phyloP scores from a whole-genome alignment of 2,329 filamentous ascomycete species.

The Fusarium goolgardi region DNA sequence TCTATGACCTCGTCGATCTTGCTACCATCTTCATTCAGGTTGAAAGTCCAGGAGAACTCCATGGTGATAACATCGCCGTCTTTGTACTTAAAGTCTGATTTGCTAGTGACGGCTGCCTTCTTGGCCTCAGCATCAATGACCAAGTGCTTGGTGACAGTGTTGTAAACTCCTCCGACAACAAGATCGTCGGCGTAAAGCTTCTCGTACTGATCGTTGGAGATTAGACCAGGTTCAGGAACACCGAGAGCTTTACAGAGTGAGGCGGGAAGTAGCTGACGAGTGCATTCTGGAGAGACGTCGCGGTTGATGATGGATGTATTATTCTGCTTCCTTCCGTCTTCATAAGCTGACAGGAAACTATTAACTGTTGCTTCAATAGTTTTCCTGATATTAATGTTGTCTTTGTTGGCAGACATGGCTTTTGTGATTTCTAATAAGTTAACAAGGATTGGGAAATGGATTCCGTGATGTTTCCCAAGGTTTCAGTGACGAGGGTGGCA shows the following conservation, averaged over 20 bases:
- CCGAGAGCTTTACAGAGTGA: slow-evolving; percentile 20
- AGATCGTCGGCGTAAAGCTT: slow-evolving; percentile 19
- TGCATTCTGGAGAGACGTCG: slow-evolving; percentile 22
- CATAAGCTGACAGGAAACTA: slow-evolving; percentile 23
- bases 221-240: slow-evolving; percentile 5
- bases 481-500: background rate
- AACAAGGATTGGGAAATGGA: accelerated
- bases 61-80: slow-evolving; percentile 9
- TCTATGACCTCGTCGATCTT: slow-evolving; percentile 32
- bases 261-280: slow-evolving; percentile 23
- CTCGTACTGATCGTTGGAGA: slow-evolving; percentile 25
- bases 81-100: slow-evolving; percentile 21
- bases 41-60: slow-evolving; percentile 22
- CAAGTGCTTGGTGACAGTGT: slow-evolving; percentile 9
- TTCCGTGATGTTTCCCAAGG: background rate
- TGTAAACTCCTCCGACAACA: slow-evolving; percentile 13
- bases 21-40: slow-evolving; percentile 21
- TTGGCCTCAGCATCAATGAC: slow-evolving; percentile 19
- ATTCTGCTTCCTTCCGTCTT: slow-evolving; percentile 22
- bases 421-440: background rate
- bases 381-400: background rate
- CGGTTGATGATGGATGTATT: slow-evolving; percentile 25
- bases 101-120: slow-evolving; percentile 15
- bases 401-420: slow-evolving; percentile 7
- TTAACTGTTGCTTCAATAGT: slow-evolving; percentile 24